phyloP scores from a whole-genome alignment of 2,329 filamentous ascomycete species.

The Simplicillium aogashimaense region DNA sequence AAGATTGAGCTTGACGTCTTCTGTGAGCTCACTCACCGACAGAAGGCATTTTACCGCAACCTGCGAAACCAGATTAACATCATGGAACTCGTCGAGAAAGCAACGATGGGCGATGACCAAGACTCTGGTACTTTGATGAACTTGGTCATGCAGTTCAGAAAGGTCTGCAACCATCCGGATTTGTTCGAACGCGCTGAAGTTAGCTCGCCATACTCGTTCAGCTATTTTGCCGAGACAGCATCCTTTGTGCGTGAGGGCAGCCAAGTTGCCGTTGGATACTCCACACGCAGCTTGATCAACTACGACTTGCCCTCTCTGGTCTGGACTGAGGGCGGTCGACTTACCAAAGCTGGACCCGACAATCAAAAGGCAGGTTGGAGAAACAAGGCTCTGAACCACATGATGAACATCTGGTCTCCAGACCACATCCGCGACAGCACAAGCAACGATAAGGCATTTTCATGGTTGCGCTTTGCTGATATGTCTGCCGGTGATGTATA shows the following conservation, averaged over 20 bases:
- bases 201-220: constrained; percentile 71
- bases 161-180: constrained; percentile 98
- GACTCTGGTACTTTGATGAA: constrained; percentile 98
- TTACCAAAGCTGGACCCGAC: constrained; percentile 62
- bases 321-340: constrained; percentile 69
- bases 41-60: constrained; percentile 86
- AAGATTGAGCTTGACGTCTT: constrained; percentile 97
- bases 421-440: constrained; percentile 62
- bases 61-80: constrained; percentile 96
- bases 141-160: constrained; percentile 98
- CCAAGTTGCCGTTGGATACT: constrained; percentile 74
- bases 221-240: constrained; percentile 88
- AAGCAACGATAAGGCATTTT: constrained; percentile 59
- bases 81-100: constrained; percentile 97
- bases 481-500: constrained; percentile 64
- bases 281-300: constrained; percentile 75
- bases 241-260: constrained; percentile 87
- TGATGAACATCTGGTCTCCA: constrained; percentile 86
- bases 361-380: constrained; percentile 73
- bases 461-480: constrained; percentile 83
- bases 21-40: constrained; percentile 93
- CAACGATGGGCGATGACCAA: constrained; percentile 83
- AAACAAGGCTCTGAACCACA: constrained; percentile 62
- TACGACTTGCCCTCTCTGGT: constrained; percentile 74
- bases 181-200: constrained; percentile 93